Base-by-base conservation (phyloP, 108 stramenopile species). In the Nitzschia sp. region DNA sequence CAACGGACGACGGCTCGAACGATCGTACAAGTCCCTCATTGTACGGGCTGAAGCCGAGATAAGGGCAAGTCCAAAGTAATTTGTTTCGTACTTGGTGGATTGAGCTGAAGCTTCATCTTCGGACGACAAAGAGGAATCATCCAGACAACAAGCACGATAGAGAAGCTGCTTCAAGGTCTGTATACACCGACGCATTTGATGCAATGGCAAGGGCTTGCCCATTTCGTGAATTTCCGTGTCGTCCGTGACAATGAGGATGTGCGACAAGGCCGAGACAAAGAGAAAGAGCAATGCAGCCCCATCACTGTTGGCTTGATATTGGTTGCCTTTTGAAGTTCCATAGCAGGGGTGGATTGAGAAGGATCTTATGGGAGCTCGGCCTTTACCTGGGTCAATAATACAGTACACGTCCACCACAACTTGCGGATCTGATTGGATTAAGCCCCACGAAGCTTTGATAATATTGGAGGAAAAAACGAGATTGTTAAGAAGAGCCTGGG, bases 171-270 rank as follows among this genome's bases (percentile, higher is more conserved):
- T 96, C 62, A 91, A 67, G 3, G 85, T 58, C 27, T 89, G 73
- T 44, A 94, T 85, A 41, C 87, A 82, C 48, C 90, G 65, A 28
- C 93, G 79, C 29, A 96, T 56, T 61, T 94, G 91, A 68, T 93
- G 91, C 13, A 85, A 63, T 0, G 90, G 92, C 17, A 94, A 53
- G 0, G 96, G 96, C 47, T 75, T 75, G 35, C 85, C 87, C 85
- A 88, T 75, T 8, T 93, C 93, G 64, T 90, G 85, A 21, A 96
- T 73, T 77, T 96, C 96, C 34, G 79, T 80, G 66, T 96, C 96
- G 62, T 96, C 96, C 0, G 92, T 92, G 5, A 94, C 78, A 56
- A 96, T 88, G 36, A 96, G 77, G n/a, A 79, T 77, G 56, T 94
- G 90, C 1, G 84, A 58, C 26, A 94, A 60, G 45, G 81, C 73